phyloP scores from a whole-genome alignment of 2,329 filamentous ascomycete genomes.

The Sphaerostilbella broomeana region DNA sequence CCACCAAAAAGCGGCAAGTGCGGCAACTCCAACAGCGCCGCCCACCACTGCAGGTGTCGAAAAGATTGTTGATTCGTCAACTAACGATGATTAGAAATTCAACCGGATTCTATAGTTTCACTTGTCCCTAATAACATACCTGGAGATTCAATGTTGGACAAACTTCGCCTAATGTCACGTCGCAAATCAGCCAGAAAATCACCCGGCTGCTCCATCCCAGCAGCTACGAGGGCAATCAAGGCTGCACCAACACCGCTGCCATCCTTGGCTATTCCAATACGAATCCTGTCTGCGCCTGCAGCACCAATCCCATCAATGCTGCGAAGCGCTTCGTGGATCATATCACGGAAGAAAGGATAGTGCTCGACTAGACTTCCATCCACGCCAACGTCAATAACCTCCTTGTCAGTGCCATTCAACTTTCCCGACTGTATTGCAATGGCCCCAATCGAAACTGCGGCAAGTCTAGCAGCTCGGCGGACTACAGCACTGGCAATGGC shows the following conservation, averaged over 20 bases:
- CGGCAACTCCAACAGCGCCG: slow-evolving; percentile 31
- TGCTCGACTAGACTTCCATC: slow-evolving; percentile 93
- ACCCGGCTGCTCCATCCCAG: slow-evolving; percentile 51
- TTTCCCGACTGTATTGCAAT: slow-evolving; percentile 75
- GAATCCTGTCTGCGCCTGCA: slow-evolving; percentile 74
- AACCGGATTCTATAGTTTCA: no score
- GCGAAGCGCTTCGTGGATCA: slow-evolving; percentile 76
- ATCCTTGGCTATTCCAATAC: slow-evolving; percentile 95
- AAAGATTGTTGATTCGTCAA: slow-evolving; percentile 25
- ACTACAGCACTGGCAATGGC: slow-evolving; percentile 75
- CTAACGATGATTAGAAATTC: no score
- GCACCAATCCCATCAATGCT: slow-evolving; percentile 71
- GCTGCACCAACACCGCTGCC: slow-evolving; percentile 80
- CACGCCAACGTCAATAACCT: slow-evolving; percentile 82
- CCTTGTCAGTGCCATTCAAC: slow-evolving; percentile 55
- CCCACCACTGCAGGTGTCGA: slow-evolving; percentile 28
- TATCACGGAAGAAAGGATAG: slow-evolving; percentile 85
- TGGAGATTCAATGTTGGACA: slow-evolving; percentile 25
- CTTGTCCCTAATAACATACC: slow-evolving; percentile 22
- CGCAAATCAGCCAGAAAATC: slow-evolving; percentile 39
- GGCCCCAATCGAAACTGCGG: slow-evolving; percentile 80
- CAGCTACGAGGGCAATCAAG: slow-evolving; percentile 85
- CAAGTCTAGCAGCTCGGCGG: slow-evolving; percentile 78
- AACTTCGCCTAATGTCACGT: slow-evolving; percentile 31
- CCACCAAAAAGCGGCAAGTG: slow-evolving; percentile 34